Percentiles rank a stretch among this genome's conserved stretches.
Conservation (phyloP, 75 land plant genomes). For the Adiantum capillusveneris region DNA sequence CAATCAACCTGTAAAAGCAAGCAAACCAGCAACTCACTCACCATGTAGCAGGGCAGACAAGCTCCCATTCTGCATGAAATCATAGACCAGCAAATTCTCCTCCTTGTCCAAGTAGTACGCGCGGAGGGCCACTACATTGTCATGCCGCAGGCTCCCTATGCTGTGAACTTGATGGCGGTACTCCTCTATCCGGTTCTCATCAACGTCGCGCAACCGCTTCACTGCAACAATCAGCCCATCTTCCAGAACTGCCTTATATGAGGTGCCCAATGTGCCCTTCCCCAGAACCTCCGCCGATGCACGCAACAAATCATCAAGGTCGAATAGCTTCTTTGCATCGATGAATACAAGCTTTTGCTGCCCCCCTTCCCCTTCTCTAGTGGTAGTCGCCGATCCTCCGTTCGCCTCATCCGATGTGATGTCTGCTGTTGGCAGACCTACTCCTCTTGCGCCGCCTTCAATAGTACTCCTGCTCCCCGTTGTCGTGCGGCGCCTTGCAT, state of each 20-base stretch:
- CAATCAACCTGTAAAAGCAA: too few species aligned
- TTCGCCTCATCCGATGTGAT: too few species aligned
- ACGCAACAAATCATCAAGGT: conserved; percentile 46
- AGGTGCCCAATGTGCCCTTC: conserved; percentile 40
- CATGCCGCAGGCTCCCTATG: conserved; percentile 24
- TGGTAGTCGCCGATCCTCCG: conserved; percentile 16
- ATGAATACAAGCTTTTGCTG: conserved; percentile 26
- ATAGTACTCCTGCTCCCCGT: too few species aligned
- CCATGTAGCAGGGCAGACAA: conserved; percentile 36
- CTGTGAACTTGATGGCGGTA: conserved; percentile 23
- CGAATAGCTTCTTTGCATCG: conserved; percentile 18
- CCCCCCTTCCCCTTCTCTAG: conserved; percentile 7
- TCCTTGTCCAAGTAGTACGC: conserved; percentile 48
- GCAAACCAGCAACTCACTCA: too few species aligned
- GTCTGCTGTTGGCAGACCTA: too few species aligned
- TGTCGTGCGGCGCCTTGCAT: background rate
- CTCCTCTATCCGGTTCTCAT: conserved; percentile 25
- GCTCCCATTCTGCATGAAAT: conserved; percentile 41
- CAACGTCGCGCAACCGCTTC: conserved; percentile 54
- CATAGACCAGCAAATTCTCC: conserved; percentile 57
- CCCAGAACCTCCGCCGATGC: conserved; percentile 68
- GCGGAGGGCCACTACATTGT: conserved; percentile 30
- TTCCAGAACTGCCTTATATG: conserved; percentile 50
- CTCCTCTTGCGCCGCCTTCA: too few species aligned
- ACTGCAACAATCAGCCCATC: conserved; percentile 39